Evolutionary conservation across 2,329 filamentous ascomycete species (phyloP).

Genomic region (Aspergillus pseudoterreus): DNA sequence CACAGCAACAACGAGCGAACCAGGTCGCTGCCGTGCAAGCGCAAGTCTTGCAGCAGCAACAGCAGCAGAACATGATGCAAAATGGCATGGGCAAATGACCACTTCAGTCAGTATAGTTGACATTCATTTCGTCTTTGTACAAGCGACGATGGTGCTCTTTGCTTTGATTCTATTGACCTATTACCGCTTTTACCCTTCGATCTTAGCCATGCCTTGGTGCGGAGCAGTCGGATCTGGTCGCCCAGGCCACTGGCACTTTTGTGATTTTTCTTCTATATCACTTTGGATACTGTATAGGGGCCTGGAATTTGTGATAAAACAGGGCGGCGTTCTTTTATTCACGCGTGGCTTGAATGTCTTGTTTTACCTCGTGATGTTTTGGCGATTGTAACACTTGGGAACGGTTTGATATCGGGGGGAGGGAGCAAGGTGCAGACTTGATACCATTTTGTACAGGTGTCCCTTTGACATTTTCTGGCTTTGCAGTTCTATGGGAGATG

Average conservation of each 20-base stretch:
- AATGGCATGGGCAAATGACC: conserved; percentile 36
- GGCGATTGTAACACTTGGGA: conserved; percentile 25
- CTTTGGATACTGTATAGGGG: conserved; percentile 23
- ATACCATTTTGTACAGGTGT: conserved; percentile 36
- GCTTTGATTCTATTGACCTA: neutral
- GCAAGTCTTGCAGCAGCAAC: conserved; percentile 34
- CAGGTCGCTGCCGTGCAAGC: conserved; percentile 32
- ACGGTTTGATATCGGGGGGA: conserved; percentile 18
- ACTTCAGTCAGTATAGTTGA: neutral
- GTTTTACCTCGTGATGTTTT: conserved; percentile 19
- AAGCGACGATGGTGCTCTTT: neutral
- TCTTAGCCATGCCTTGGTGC: neutral
- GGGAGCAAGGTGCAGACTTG: conserved; percentile 23
- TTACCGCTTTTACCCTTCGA: neutral
- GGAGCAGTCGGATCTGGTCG: too few species aligned
- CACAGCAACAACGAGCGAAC: conserved; percentile 29
- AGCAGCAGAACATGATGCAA: conserved; percentile 42
- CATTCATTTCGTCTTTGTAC: neutral
- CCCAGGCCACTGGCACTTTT: neutral
- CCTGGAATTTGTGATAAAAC: conserved; percentile 19
- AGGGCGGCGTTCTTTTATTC: conserved; percentile 22
- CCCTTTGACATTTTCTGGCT: conserved; percentile 13
- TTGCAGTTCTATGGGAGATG: neutral
- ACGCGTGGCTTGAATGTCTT: conserved; percentile 5
- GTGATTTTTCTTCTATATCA: conserved; percentile 10